Percentiles rank a stretch among this genome's conserved stretches.
Conservation (phyloP, 768 basidiomycete species). For the Tricholoma flavovirens region DNA sequence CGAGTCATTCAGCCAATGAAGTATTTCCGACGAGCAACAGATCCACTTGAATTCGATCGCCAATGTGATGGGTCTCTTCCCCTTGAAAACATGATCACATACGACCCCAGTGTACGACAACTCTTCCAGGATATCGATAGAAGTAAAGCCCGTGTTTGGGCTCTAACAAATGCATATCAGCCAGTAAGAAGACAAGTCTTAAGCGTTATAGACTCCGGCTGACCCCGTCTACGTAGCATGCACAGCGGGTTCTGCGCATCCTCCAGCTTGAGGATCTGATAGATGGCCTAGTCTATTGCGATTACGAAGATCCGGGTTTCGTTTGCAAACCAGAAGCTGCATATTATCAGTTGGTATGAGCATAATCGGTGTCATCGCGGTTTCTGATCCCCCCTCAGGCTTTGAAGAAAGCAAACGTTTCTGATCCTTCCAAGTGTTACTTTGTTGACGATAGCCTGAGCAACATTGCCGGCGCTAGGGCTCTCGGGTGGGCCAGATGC, state of each 20-base stretch:
- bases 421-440: slow-evolving; percentile 64
- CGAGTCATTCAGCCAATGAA: not conserved
- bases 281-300: slow-evolving; percentile 73
- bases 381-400: slow-evolving; percentile 35
- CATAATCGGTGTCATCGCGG: not conserved
- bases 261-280: slow-evolving; percentile 67
- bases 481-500: slow-evolving; percentile 65
- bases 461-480: slow-evolving; percentile 64
- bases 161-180: slow-evolving; percentile 78
- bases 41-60: slow-evolving; percentile 78
- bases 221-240: slow-evolving; percentile 49
- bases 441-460: slow-evolving; percentile 74
- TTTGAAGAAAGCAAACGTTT: slow-evolving; percentile 51
- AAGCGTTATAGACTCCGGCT: not conserved
- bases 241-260: slow-evolving; percentile 70
- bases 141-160: slow-evolving; percentile 76
- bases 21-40: slow-evolving; percentile 23
- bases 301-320: slow-evolving; percentile 64
- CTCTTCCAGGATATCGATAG: slow-evolving; percentile 78
- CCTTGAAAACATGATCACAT: slow-evolving; percentile 71
- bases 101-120: slow-evolving; percentile 53
- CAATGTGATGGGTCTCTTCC: slow-evolving; percentile 83
- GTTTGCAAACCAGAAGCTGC: slow-evolving; percentile 76
- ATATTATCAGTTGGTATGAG: slow-evolving; percentile 56
- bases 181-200: slow-evolving; percentile 38